Conservation (phyloP, 371 early-diverging fungal genomes). For the Mucor plumbeus region DNA sequence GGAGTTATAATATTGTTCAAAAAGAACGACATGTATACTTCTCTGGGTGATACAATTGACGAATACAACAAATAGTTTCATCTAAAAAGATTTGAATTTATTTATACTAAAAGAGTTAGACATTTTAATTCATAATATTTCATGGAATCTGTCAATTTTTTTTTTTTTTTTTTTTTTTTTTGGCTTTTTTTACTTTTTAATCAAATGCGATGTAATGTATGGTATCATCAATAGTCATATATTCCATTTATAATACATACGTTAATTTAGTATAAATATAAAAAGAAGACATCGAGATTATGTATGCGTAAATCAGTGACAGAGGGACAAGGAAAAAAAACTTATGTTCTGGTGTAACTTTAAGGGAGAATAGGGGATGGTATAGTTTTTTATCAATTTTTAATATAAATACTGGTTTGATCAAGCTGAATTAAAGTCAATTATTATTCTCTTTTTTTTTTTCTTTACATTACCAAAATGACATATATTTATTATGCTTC, state of each 20-base stretch:
- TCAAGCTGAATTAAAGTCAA: not conserved
- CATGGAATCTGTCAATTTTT: not conserved
- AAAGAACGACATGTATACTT: not conserved
- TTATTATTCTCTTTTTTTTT: not conserved
- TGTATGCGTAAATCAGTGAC: conserved; percentile 1
- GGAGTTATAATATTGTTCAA: not conserved
- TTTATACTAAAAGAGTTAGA: not conserved
- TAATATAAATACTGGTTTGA: conserved; percentile 5
- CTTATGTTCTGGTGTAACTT: conserved; percentile 9
- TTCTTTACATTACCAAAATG: conserved; percentile 9
- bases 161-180: too few species aligned
- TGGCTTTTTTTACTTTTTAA: not conserved
- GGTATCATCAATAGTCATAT: not conserved
- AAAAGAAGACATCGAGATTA: not conserved
- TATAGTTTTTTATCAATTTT: not conserved
- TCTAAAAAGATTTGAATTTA: not conserved
- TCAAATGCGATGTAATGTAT: not conserved
- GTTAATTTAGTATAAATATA: not conserved
- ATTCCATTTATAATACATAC: not conserved
- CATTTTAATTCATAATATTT: not conserved
- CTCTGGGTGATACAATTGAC: conserved; percentile 1
- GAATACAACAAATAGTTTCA: conserved; percentile 9
- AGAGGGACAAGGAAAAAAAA: not conserved
- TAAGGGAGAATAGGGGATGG: conserved; percentile 2
- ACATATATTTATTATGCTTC: conserved; percentile 45